Evolutionary conservation across 2,329 filamentous ascomycete species (phyloP), one percentile per base, ranked within the genome.

Genomic region (Fusarium dlaminii): DNA sequence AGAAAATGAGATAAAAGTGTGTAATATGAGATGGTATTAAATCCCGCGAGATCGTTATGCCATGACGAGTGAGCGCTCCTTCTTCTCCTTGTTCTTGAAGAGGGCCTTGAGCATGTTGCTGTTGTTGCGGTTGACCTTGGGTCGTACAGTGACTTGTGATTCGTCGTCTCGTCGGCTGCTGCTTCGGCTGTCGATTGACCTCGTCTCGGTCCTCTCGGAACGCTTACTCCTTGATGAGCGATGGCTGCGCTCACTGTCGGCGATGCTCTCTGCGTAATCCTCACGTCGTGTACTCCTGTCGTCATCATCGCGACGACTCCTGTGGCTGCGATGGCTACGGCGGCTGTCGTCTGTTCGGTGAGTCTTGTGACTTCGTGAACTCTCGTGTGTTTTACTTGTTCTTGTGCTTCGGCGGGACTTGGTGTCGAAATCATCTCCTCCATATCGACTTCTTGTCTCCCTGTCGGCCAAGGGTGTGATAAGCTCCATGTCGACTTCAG

Each of bases 21-120:
- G 22, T 27, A 3, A 32, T 22, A 39, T 32, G 30, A 40, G 20
- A 36, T 22, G 30, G 22, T 49, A 62, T 62, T 40, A 40, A 51
- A 12, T 63, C 45, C 39, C 39, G 6, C 17, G 27, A 40, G 42
- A 18, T 61, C 52, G 65, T 67, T 78, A 81, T 30, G 79, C 80
- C 40, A 79, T 63, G 48, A 82, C 80, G 45, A 81, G 64, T 36
- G 79, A 79, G 54, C 81, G 81, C 63, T 83, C 82, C 42, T 75
- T 79, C 67, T 85, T 84, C 80, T 87, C 87, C 81, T 88, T 89
- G 81, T 84, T 87, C 83, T 87, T 88, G 78, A 91, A 90, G 65
- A 90, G 73, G 6, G 84, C 81, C 82, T 90, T 90, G 71, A 91
- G 84, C 87, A 90, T 88, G 77, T 86, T 90, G 45, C 77, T 81